phyloP scores from a whole-genome alignment of 495 filamentous ascomycete species.

The Choiromyces venosus region DNA sequence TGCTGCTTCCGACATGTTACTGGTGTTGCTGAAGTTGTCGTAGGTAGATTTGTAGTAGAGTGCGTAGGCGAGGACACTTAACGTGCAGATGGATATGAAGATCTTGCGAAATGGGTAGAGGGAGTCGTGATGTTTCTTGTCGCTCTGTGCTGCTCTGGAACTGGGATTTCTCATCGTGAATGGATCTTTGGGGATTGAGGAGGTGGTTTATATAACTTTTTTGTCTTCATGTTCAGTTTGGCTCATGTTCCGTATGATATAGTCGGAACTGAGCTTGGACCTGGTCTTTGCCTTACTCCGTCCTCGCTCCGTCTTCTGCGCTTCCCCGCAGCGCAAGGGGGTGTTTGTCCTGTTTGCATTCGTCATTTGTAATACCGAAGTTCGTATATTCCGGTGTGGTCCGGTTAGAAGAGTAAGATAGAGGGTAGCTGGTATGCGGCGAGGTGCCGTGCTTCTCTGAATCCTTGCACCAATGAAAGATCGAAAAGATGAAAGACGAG shows the following conservation, averaged over 20 bases:
- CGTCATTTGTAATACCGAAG: background rate
- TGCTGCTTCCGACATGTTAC: conserved; percentile 1
- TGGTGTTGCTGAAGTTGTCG: background rate
- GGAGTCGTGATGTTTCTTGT: background rate
- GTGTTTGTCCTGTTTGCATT: background rate
- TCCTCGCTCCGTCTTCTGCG: background rate
- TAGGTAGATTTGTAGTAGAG: background rate
- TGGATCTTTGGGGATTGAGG: background rate
- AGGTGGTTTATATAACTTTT: background rate
- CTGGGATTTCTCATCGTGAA: background rate
- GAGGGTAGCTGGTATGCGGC: background rate
- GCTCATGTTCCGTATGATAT: background rate
- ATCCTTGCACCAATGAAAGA: background rate
- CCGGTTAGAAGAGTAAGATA: background rate
- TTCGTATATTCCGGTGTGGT: background rate
- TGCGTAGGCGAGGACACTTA: background rate
- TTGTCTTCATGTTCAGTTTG: background rate
- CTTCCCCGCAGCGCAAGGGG: background rate
- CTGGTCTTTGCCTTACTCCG: background rate
- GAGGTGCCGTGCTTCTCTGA: background rate
- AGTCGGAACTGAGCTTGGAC: background rate
- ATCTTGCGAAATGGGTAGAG: conserved; percentile 1
- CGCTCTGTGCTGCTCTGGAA: background rate
- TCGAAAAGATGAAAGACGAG: background rate
- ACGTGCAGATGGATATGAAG: background rate